phyloP scores from a whole-genome alignment of 73 alveolate genomes.

The Stentor coeruleus region DNA sequence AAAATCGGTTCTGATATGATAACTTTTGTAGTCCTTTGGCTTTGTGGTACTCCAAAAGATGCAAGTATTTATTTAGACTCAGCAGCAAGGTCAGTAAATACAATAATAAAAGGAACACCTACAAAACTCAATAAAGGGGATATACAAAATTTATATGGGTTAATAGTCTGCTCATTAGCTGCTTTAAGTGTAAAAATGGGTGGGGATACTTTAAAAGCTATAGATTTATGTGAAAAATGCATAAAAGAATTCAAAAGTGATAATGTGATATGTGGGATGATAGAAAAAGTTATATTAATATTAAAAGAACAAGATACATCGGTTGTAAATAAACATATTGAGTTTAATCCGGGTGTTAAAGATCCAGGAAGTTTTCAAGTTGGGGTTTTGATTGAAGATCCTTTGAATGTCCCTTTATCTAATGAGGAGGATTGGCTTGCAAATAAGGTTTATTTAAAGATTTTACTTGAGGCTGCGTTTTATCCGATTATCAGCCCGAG shows the following conservation, averaged over 20 bases:
- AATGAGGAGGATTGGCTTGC: not conserved
- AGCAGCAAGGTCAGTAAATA: conserved; percentile 1
- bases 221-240: not conserved
- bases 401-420: not conserved
- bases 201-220: not conserved
- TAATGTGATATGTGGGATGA: not conserved
- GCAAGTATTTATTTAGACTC: conserved; percentile 1
- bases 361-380: not conserved
- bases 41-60: not conserved
- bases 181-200: conserved; percentile 6
- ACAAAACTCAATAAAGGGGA: not conserved
- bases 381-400: not conserved
- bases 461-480: not conserved
- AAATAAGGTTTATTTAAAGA: too few species aligned
- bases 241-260: not conserved
- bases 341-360: not conserved
- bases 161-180: not conserved
- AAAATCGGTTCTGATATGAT: not conserved
- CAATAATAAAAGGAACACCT: conserved; percentile 17
- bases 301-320: not conserved
- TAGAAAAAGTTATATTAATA: too few species aligned
- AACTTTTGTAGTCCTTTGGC: conserved; percentile 1
- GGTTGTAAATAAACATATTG: not conserved
- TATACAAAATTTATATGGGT: conserved; percentile 2
- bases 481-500: not conserved